phyloP scores from a whole-genome alignment of 2,329 filamentous ascomycete species.

The Botrytis sinoallii region DNA sequence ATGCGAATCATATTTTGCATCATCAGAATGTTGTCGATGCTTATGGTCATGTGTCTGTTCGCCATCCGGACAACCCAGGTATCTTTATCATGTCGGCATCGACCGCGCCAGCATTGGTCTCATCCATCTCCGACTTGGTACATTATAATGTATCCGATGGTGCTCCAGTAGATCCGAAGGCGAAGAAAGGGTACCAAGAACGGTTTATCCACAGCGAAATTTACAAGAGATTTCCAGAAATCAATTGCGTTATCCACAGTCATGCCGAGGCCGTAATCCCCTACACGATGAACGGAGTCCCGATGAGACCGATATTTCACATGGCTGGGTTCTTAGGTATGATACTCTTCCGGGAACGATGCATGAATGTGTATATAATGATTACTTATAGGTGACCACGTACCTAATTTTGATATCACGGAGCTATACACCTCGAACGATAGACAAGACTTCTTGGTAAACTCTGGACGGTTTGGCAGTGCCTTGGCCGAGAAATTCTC shows the following conservation, averaged over 20 bases:
- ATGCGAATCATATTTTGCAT: slow-evolving; percentile 49
- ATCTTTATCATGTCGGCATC: slow-evolving; percentile 49
- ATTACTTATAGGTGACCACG: slow-evolving; percentile 26
- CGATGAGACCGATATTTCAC: slow-evolving; percentile 43
- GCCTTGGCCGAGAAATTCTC: slow-evolving; percentile 40
- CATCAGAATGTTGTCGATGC: slow-evolving; percentile 50
- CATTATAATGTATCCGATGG: slow-evolving; percentile 45
- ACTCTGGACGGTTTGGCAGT: slow-evolving; percentile 37
- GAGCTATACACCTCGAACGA: slow-evolving; percentile 34
- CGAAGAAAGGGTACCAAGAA: slow-evolving; percentile 43
- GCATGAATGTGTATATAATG: slow-evolving; percentile 9
- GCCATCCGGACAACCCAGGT: slow-evolving; percentile 45
- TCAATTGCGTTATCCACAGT: slow-evolving; percentile 45
- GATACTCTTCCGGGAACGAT: neutral
- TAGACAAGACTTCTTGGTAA: slow-evolving; percentile 41
- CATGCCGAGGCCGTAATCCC: slow-evolving; percentile 45
- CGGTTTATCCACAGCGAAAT: slow-evolving; percentile 48
- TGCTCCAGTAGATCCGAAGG: slow-evolving; percentile 41
- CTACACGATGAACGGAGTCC: slow-evolving; percentile 42
- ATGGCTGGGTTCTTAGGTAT: slow-evolving; percentile 45
- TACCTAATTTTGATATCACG: slow-evolving; percentile 38
- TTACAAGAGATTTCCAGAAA: slow-evolving; percentile 42
- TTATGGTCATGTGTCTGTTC: slow-evolving; percentile 53
- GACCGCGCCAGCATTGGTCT: slow-evolving; percentile 47
- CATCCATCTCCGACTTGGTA: slow-evolving; percentile 44